Evolutionary conservation across 2,329 filamentous ascomycete genomes (phyloP), one percentile per base, ranked within the genome.

Genomic region (Phoma herbarum): DNA sequence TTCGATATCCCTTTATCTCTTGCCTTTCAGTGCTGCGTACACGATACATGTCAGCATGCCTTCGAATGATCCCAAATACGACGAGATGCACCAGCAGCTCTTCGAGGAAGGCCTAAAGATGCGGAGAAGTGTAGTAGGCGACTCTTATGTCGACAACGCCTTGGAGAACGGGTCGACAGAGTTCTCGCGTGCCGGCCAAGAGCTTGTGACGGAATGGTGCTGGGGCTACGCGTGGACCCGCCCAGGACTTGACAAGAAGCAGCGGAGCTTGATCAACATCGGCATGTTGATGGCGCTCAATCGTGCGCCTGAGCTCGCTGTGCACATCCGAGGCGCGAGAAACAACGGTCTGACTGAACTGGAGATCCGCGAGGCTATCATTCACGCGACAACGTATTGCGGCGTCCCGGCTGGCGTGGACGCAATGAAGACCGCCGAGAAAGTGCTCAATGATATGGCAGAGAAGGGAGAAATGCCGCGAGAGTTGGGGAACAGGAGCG

Each of bases 141-240:
- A 86, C 54, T 79, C 80, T 37, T 88, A 88, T 64, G 87, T 89
- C 53, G 81, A 87, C 66, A 78, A 77, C 4, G 82, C 86, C 1
- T 78, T 88, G 10, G 77, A 78, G n/a, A 83, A 83, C 54, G 84
- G 83, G 3, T 81, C 84, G 0, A 84, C 82, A 10, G 82, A 85
- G n/a, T 90, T 88, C 73, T 80, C 85, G 1, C 77, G 79, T 37
- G 84, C 87, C 0, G 84, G 85, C 64, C 87, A 89, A 73, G 84
- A 89, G 63, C 79, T 88, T 35, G 83, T 88, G 1, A 88, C 86
- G 0, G 86, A 89, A 75, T 85, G 81, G 71, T 85, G 84, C 76
- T 90, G 87, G 87, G 87, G 86, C 14, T 82, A 82, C 58, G 82
- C 84, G 25, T 90, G 87, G 87, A 84, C 84, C 3, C 82, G 87